Conservation (phyloP, 441 rosid genomes). For the Populus hybrid region DNA sequence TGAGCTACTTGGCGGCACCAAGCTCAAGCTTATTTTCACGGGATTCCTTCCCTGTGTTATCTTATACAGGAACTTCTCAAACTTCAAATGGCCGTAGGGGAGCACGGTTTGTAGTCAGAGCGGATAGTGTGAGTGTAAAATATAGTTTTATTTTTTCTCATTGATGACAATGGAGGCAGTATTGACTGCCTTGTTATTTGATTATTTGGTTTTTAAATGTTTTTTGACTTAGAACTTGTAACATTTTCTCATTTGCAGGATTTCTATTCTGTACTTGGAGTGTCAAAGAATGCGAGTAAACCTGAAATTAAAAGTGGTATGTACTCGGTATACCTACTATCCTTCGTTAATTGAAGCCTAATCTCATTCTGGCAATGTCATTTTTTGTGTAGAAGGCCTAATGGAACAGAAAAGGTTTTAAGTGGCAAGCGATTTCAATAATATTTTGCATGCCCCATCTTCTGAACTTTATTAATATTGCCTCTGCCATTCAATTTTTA, state of each 20-base stretch:
- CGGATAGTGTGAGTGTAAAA: constrained; percentile 68
- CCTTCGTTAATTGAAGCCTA: constrained; percentile 11
- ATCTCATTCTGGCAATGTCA: not conserved
- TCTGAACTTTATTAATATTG: not conserved
- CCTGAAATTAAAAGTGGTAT: constrained; percentile 94
- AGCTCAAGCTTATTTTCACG: constrained; percentile 68
- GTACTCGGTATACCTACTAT: constrained; percentile 16
- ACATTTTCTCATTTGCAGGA: constrained; percentile 51
- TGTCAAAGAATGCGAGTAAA: constrained; percentile 85
- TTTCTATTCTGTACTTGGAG: constrained; percentile 88
- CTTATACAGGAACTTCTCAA: constrained; percentile 40
- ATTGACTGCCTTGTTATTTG: not conserved
- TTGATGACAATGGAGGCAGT: constrained; percentile 1
- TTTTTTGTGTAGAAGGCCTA: not conserved
- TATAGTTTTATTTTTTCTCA: constrained; percentile 15
- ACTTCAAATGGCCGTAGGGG: constrained; percentile 47
- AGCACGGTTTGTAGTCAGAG: constrained; percentile 74
- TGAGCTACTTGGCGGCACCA: constrained; percentile 50
- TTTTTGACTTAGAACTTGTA: not conserved
- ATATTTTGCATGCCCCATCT: not conserved
- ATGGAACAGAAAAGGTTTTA: not conserved
- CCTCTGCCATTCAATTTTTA: not conserved
- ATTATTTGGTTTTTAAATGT: not conserved
- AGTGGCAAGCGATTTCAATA: not conserved
- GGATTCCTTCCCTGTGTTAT: constrained; percentile 51